Evolutionary conservation across 2,329 filamentous ascomycete species (phyloP).

Genomic region (Xylariaceae sp.): DNA sequence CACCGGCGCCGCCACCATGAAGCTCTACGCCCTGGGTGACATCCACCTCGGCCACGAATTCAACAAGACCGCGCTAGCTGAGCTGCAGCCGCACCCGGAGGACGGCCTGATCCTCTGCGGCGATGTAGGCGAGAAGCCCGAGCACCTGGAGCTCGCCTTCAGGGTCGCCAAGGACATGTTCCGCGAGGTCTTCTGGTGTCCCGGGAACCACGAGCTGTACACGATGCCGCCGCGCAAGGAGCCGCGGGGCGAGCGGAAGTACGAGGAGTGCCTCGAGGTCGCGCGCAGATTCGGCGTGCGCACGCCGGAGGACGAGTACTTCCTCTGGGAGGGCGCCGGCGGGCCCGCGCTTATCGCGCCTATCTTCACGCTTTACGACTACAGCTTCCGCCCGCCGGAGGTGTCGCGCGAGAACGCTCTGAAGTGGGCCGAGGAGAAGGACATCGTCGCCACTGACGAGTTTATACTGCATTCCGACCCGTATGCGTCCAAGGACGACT

Average conservation of each 20-base stretch:
- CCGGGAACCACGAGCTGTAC: slow-evolving; percentile 57
- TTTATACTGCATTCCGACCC: slow-evolving; percentile 37
- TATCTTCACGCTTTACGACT: slow-evolving; percentile 58
- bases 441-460: slow-evolving; percentile 38
- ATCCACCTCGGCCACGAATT: slow-evolving; percentile 35
- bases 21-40: slow-evolving; percentile 38
- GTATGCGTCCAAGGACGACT: slow-evolving; percentile 33
- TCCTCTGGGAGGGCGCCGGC: slow-evolving; percentile 49
- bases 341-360: slow-evolving; percentile 47
- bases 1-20: slow-evolving; percentile 19
- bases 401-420: slow-evolving; percentile 45
- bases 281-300: slow-evolving; percentile 49
- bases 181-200: slow-evolving; percentile 49
- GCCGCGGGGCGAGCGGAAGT: slow-evolving; percentile 49
- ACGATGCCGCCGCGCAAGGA: slow-evolving; percentile 38
- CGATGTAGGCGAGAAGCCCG: slow-evolving; percentile 37
- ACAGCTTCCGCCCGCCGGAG: slow-evolving; percentile 50
- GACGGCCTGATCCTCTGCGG: slow-evolving; percentile 38
- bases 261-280: slow-evolving; percentile 49
- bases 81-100: slow-evolving; percentile 32
- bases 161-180: slow-evolving; percentile 31
- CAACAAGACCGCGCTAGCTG: slow-evolving; percentile 33
- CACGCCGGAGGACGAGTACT: slow-evolving; percentile 54
- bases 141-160: slow-evolving; percentile 37
- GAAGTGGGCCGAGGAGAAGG: slow-evolving; percentile 36